Evolutionary conservation across 257 asterid species (phyloP).

Genomic region (Leonotis leonurus): DNA sequence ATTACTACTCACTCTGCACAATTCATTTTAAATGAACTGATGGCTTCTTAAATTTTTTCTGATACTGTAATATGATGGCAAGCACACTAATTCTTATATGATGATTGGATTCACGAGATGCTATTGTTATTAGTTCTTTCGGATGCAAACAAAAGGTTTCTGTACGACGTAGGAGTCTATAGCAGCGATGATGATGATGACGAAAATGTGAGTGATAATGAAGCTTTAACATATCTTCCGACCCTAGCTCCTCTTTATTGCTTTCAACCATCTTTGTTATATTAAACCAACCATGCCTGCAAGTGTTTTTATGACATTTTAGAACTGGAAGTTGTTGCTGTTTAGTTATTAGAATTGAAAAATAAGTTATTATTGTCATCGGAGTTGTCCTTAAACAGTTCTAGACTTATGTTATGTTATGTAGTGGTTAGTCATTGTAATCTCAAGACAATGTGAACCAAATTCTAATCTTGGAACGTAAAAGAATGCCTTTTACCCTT

Average conservation of each 20-base stretch:
- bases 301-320: neutral
- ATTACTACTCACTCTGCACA: neutral
- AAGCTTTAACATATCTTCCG: neutral
- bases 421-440: neutral
- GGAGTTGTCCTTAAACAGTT: neutral
- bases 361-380: neutral
- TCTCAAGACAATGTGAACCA: neutral
- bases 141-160: slow-evolving; percentile 65
- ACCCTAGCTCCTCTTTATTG: neutral
- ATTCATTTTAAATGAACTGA: neutral
- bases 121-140: slow-evolving; percentile 56
- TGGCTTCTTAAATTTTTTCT: neutral
- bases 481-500: neutral
- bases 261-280: neutral
- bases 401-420: no score
- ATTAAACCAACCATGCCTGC: neutral
- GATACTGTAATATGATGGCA: neutral
- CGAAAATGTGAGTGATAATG: slow-evolving; percentile 40
- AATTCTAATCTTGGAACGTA: neutral
- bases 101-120: slow-evolving; percentile 21
- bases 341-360: neutral
- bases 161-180: slow-evolving; percentile 84
- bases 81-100: slow-evolving; percentile 15
- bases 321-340: neutral
- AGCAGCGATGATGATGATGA: slow-evolving; percentile 64